A percentile compares a stretch with the other conserved stretches of the same genome.
Conservation (phyloP, 495 filamentous ascomycete species). For the Clavariopsis aquatica region DNA sequence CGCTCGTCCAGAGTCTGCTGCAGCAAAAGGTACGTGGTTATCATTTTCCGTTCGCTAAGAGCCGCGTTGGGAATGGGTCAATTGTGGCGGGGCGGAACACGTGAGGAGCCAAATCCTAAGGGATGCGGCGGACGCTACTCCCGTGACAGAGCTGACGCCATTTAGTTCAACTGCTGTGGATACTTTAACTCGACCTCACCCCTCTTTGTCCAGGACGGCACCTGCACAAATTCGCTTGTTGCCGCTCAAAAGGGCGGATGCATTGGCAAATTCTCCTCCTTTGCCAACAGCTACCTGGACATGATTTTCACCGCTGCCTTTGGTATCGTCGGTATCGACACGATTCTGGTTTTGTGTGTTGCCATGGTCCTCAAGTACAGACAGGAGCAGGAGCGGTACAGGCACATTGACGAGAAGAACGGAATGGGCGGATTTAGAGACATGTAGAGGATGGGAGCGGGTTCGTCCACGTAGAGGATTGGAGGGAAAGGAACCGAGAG, state of each 20-base stretch:
- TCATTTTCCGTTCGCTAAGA: not conserved
- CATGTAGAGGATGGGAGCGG: not conserved
- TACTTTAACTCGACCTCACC: conserved; percentile 67
- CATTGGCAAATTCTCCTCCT: conserved; percentile 60
- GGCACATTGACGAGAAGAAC: conserved; percentile 71
- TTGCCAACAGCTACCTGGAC: conserved; percentile 67
- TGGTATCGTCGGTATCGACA: conserved; percentile 70
- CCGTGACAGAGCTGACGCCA: conserved; percentile 15
- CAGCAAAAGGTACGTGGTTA: conserved; percentile 60
- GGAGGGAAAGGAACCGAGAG: not conserved
- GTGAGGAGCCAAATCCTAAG: not conserved
- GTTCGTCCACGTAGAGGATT: not conserved
- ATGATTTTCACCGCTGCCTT: conserved; percentile 74
- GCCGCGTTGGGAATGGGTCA: not conserved
- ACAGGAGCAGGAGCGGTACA: conserved; percentile 69
- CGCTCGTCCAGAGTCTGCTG: conserved; percentile 59
- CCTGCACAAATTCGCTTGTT: conserved; percentile 61
- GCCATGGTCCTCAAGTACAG: conserved; percentile 71
- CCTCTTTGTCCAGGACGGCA: conserved; percentile 60
- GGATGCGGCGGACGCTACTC: conserved; percentile 12
- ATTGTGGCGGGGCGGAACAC: not conserved
- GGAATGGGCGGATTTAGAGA: conserved; percentile 27
- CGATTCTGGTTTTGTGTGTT: conserved; percentile 62
- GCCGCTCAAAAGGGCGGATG: conserved; percentile 69
- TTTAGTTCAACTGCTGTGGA: conserved; percentile 72